Conservation (phyloP, 495 filamentous ascomycete genomes). For the Xylaria longipes region DNA sequence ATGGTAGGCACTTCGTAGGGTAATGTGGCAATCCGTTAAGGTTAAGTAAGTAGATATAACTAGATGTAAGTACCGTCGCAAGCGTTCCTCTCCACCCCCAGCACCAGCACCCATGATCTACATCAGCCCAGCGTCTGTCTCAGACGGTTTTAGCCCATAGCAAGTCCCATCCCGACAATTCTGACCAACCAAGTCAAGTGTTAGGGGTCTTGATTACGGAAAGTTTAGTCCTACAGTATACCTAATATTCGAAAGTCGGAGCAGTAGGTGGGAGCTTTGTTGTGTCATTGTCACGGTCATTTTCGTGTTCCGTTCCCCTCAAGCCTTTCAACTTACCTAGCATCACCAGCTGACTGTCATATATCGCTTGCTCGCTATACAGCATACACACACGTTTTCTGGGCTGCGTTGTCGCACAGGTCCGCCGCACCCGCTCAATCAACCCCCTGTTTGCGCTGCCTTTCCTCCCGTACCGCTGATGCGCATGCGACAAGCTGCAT, state of each 20-base stretch:
- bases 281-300: conserved; percentile 11
- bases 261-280: conserved; percentile 11
- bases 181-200: conserved; percentile 23
- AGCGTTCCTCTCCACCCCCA: conserved; percentile 10
- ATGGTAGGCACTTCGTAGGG: background rate
- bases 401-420: conserved; percentile 20
- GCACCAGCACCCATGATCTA: conserved; percentile 18
- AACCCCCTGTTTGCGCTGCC: conserved; percentile 22
- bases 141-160: conserved; percentile 24
- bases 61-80: conserved; percentile 1
- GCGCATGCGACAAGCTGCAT: conserved; percentile 31
- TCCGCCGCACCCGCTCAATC: conserved; percentile 21
- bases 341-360: conserved; percentile 7
- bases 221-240: conserved; percentile 15
- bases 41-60: background rate
- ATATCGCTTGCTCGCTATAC: conserved; percentile 2
- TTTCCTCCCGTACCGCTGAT: conserved; percentile 22
- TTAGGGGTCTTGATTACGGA: conserved; percentile 22
- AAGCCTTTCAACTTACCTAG: background rate
- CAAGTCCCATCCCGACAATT: conserved; percentile 12
- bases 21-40: background rate
- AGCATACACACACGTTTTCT: background rate
- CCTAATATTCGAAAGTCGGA: conserved; percentile 13
- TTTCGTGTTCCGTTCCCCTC: background rate
- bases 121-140: conserved; percentile 29